Evolutionary conservation across 352 stramenopile genomes (phyloP), one percentile per base, ranked within the genome.

Genomic region (Thalassiosira hispida): DNA sequence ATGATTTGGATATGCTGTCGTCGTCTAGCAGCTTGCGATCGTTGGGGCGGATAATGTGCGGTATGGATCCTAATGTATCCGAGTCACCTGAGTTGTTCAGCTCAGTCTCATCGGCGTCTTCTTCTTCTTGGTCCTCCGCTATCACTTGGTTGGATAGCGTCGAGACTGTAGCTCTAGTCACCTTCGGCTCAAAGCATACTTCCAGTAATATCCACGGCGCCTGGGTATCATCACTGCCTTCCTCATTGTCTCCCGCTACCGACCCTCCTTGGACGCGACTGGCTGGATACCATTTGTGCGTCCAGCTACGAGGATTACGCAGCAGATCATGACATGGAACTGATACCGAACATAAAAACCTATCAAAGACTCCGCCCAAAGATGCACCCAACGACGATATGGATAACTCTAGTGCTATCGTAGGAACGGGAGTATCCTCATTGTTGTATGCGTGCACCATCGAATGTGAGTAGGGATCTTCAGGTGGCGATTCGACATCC

Each of bases 361-460:
- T 84, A 22, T 92, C 87, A 70, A 94, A 79, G 4, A 93, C 60
- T 35, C 72, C 68, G 27, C 78, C 79, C 47, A 92, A 62, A 5
- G 75, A 76, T 6, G 83, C 68, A 47, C 78, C 79, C 47, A 92
- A 61, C 1, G 75, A 76, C 6, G 83, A 60, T 35, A 61, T 52
- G 11, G 52, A 70, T 59, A 94, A 59, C 12, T 90, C 81, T 42
- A 94, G 73, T 9, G 75, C 67, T 22, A 94, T 85, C 5, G 73
- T 81, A 25, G 89, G 89, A 51, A 93, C 59, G 3, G 89, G 89
- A n/a, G 87, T 93, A 59, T 92, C 80, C 20, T 83, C 47, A 72
- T 82, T 88, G 42, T 88, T 91, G 72, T 90, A 93, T 23, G 77
- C 78, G 80, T 93, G 86, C 1, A 94, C 81, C 87, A 94, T 92